Evolutionary conservation across 495 filamentous ascomycete genomes (phyloP), one percentile per base, ranked within the genome.

Genomic region (Friedmanniomyces simplex): DNA sequence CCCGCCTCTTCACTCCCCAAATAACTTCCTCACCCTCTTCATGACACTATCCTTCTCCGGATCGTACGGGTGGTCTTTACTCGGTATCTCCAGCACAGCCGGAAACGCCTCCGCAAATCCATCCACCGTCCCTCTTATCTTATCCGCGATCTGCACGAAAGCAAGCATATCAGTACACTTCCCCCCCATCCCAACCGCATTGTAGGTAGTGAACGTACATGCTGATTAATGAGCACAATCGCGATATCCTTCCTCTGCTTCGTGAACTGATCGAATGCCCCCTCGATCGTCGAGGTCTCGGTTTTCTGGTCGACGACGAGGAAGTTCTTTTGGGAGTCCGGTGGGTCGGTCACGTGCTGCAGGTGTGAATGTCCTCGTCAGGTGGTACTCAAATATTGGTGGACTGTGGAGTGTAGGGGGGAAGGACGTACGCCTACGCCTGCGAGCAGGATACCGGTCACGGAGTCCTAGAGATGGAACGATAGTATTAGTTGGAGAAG

Each of bases 41-140:
- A 97, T 68, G 36, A 99, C 93, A 68, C 90, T 97, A 72, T 99
- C 93, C 76, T 99, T 99, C 74, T 99, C 93, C 0, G 93, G 93
- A 63, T 99, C 94, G 65, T 97, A 99, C 8, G 93, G 93, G 66
- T 99, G 93, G 68, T 99, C 93, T 77, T 99, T 99, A 75, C 89
- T 95, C 28, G 94, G 94, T 55, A 97, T 97, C 74, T 99, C 94
- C 57, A 99, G 83, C 51, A 89, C 67, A 21, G 83, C 74, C 18
- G 86, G 86, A 71, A 89, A 89, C 2, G 86, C 86, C 21, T 82
- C 80, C 10, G 82, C 86, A 70, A 86, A 86, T 18, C 77, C 78
- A 64, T 89, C 86, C 61, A 89, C 76, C 43, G 82, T 80, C 69
- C 89, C 79, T 60, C 94, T 79, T 77, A 99, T 99, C 67, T 83